phyloP scores from a whole-genome alignment of 2,329 filamentous ascomycete species.

The Curvularia lunata region DNA sequence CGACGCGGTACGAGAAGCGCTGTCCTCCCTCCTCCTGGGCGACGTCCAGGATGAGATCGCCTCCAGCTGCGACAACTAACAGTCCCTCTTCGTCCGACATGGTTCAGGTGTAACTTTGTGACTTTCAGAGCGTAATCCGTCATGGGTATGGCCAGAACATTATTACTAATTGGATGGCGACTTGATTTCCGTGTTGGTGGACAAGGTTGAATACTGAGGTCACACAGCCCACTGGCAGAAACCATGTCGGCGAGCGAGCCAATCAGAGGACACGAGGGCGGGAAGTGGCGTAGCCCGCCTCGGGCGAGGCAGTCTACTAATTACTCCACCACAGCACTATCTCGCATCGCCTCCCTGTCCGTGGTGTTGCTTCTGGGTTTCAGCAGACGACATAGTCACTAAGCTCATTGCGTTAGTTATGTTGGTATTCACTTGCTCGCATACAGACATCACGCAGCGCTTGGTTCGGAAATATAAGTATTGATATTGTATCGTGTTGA shows the following conservation, averaged over 20 bases:
- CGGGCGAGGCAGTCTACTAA: background rate
- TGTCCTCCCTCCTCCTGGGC: conserved; percentile 66
- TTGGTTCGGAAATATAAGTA: background rate
- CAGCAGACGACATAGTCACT: background rate
- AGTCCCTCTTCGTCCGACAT: conserved; percentile 45
- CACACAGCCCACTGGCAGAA: conserved; percentile 21
- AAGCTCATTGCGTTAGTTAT: background rate
- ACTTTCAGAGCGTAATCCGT: conserved; percentile 33
- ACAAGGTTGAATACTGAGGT: conserved; percentile 9
- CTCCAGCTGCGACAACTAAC: conserved; percentile 61
- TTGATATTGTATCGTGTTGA: background rate
- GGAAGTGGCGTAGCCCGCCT: conserved; percentile 6
- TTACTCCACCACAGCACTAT: conserved; percentile 2
- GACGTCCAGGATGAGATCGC: conserved; percentile 71
- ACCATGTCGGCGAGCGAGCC: conserved; percentile 2
- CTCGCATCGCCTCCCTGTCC: background rate
- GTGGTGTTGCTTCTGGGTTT: background rate
- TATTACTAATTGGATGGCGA: conserved; percentile 25
- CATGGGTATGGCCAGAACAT: conserved; percentile 62
- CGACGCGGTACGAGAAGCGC: conserved; percentile 67
- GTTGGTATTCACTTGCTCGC: background rate
- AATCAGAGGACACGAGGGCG: conserved; percentile 8
- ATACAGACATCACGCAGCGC: background rate
- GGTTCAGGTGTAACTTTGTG: conserved; percentile 12
- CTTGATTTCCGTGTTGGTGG: conserved; percentile 15